phyloP scores from a whole-genome alignment of 768 basidiomycete genomes.

The Chalciporus sphaerocephalus region DNA sequence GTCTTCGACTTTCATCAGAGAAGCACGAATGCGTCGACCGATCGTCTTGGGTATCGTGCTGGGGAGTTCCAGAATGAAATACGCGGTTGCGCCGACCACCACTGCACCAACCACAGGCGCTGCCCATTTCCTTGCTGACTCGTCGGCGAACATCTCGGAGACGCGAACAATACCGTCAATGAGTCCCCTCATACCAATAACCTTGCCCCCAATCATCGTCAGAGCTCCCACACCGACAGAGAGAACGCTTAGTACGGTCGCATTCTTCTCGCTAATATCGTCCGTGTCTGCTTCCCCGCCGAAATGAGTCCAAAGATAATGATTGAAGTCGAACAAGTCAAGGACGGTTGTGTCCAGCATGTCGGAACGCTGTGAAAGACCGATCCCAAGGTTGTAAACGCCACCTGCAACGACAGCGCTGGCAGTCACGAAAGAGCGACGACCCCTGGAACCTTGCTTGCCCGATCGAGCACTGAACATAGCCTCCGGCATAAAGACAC shows the following conservation, averaged over 20 bases:
- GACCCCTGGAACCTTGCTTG: conserved; percentile 37
- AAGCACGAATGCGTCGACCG: conserved; percentile 73
- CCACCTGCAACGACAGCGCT: conserved; percentile 73
- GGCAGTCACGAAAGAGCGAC: conserved; percentile 29
- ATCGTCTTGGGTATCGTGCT: conserved; percentile 84
- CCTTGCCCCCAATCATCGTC: conserved; percentile 85
- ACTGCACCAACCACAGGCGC: conserved; percentile 79
- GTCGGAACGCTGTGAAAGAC: conserved; percentile 72
- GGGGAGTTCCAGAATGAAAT: conserved; percentile 85
- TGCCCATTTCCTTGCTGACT: conserved; percentile 78
- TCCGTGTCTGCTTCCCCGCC: conserved; percentile 35
- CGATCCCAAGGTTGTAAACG: conserved; percentile 74
- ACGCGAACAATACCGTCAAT: conserved; percentile 76
- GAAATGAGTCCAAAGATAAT: conserved; percentile 72
- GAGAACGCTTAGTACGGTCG: conserved; percentile 65
- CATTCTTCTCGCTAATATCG: conserved; percentile 38
- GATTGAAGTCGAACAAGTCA: conserved; percentile 83
- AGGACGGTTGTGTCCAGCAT: conserved; percentile 75
- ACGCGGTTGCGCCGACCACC: conserved; percentile 68
- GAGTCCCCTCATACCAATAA: conserved; percentile 67
- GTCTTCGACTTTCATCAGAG: conserved; percentile 48
- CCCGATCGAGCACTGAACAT: conserved; percentile 75
- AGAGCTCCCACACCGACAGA: conserved; percentile 81
- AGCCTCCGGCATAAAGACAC: conserved; percentile 94
- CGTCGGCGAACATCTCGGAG: conserved; percentile 76